Evolutionary conservation across 345 rosid genomes (phyloP), one percentile per base, ranked within the genome.

Genomic region (Euclidium syriacum): DNA sequence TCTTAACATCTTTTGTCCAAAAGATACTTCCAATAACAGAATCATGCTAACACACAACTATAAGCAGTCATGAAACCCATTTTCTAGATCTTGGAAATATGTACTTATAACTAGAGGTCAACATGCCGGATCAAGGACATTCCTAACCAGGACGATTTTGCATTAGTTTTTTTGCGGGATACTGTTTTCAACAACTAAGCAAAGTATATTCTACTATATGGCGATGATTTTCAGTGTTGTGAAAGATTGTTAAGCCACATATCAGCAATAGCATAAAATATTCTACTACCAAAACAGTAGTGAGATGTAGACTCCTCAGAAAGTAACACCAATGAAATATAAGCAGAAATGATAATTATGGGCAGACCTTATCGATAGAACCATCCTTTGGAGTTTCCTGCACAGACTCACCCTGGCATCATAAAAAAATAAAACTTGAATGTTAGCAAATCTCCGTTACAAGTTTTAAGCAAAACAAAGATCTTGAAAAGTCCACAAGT

Each of bases 351-450:
- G 16, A 34, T 40, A 34, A 39, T 30, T 20, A 14, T 18, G 38
- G 26, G 55, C 61, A 27, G 70, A 91, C 98, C 96, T 88, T 86
- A 52, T 49, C 85, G 14, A 70, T n/a, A 29, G 73, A 50, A 52
- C 74, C 74, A 20, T 90, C 99, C 63, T 84, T 86, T 39, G 76
- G 88, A 2, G 86, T 52, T 72, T 95, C 98, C 56, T 82, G 71
- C 61, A 57, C 81, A 74, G 36, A 65, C 76, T 95, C 99, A 18
- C 99, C 99, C 99, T 95, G 79, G 54, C 70, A 77, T 72, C 16
- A 58, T 65, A 61, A 76, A 62, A n/a, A 74, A 20, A 63, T 48
- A 10, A 3, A 38, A 35, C 49, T 60, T 72, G 23, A 75, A 61
- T 43, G 26, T 55, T 22, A 68, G 35, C 11, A 62, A 17, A 68